phyloP scores from a whole-genome alignment of 306 rosid genomes.

The Senna siamea region DNA sequence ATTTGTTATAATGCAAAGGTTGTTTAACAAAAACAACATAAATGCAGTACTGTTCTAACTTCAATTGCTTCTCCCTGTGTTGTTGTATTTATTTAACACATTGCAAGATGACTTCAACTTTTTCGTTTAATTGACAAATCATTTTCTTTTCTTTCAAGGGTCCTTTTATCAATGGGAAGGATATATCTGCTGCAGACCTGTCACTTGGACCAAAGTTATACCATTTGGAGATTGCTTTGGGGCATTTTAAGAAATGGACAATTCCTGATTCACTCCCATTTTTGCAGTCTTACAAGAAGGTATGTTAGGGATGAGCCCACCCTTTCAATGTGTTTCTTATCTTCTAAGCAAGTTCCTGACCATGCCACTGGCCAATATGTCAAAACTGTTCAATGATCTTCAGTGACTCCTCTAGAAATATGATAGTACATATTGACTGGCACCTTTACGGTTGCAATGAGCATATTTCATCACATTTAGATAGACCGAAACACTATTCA shows the following conservation, averaged over 20 bases:
- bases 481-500: not conserved
- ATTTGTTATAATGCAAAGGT: too few relatives aligned
- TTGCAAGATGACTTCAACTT: not conserved
- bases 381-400: not conserved
- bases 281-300: conserved; percentile 73
- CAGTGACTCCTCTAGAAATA: not conserved
- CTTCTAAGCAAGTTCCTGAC: conserved; percentile 9
- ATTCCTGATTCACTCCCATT: conserved; percentile 77
- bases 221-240: conserved; percentile 90
- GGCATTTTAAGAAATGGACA: conserved; percentile 81
- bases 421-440: not conserved
- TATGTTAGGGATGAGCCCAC: conserved; percentile 40
- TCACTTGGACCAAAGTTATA: conserved; percentile 91
- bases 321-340: conserved; percentile 14
- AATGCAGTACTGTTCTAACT: too few relatives aligned
- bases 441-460: not conserved
- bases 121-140: conserved; percentile 16
- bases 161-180: conserved; percentile 83
- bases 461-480: not conserved
- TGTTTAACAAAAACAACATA: too few relatives aligned
- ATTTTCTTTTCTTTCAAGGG: conserved; percentile 53
- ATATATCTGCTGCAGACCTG: conserved; percentile 76
- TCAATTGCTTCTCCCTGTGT: not conserved
- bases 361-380: not conserved
- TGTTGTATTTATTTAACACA: conserved; percentile 11